Base-by-base conservation (phyloP, 768 basidiomycete genomes). In the Pleurotus sapidus region DNA sequence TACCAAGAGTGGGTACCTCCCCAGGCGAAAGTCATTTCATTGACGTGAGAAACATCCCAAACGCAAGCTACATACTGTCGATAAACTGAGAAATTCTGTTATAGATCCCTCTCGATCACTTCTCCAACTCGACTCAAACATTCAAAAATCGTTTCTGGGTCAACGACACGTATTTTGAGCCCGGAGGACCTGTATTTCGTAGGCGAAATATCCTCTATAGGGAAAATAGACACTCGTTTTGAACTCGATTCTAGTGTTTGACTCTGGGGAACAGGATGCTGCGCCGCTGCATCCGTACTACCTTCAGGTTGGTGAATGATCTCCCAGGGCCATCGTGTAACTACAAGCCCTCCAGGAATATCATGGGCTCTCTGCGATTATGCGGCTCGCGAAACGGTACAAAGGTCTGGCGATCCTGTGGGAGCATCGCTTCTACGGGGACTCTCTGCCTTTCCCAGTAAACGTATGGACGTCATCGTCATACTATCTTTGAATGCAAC, bases 371-470 rank as follows among this genome's bases (percentile, higher is more conserved):
- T 80, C 79, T 1, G 76, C 77, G 0, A 72, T 73, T 1, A 81
- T 80, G 78, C 74, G 71, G 5, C 65, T 79, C 5, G 78, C 79
- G 3, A 76, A 77, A 59, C 66, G 77, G 46, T 79, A 77, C 62
- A 70, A 72, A 3, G 80, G 80, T 3, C 45, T 80, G 5, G 79
- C 78, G 0, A 74, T 80, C 34, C 64, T 81, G 4, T 81, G 79
- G 80, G 80, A 81, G 57, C 80, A 81, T 61, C 70, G 80, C 4
- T 80, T 68, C 58, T 81, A 81, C 60, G 80, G 80, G 11, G 72
- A 70, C 34, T 80, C 78, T 1, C 67, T 74, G 5, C 78, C 80
- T 0, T 81, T 81, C 58, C 74, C 74, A 1, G 73, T 80, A 8
- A 78, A 78, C 61, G 78, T 80, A 49, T 56, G 69, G 46, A 3